phyloP scores from a whole-genome alignment of 345 rosid species.

The Brassica carinata region DNA sequence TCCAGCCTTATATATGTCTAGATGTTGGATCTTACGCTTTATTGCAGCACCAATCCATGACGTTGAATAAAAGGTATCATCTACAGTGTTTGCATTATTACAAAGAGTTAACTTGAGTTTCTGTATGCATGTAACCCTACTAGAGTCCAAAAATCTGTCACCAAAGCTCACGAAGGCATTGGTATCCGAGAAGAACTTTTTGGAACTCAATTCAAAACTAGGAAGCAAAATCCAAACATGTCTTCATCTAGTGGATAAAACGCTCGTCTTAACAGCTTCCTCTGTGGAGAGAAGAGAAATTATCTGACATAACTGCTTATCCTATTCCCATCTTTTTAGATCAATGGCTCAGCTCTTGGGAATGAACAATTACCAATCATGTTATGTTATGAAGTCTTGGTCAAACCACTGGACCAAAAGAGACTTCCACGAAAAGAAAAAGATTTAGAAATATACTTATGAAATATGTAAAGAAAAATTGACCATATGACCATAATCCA shows the following conservation, averaged over 20 bases:
- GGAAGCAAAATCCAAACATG: neutral
- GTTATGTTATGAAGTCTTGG: too few relatives aligned
- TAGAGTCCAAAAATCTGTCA: neutral
- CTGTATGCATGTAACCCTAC: neutral
- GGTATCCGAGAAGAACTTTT: neutral
- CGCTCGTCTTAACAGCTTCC: neutral
- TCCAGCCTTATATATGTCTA: neutral
- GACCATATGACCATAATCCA: too few relatives aligned
- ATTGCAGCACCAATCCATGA: neutral
- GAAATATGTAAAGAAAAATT: too few relatives aligned
- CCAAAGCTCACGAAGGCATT: neutral
- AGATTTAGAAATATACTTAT: too few relatives aligned
- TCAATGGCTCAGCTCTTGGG: too few relatives aligned
- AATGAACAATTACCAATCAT: too few relatives aligned
- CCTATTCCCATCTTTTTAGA: too few relatives aligned
- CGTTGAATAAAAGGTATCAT: neutral
- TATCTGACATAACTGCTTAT: neutral
- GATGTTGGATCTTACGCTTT: neutral
- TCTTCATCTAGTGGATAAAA: conserved; percentile 7
- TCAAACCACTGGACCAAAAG: too few relatives aligned
- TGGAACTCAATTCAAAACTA: neutral
- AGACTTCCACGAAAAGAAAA: too few relatives aligned
- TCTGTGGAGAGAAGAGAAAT: neutral
- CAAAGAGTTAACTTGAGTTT: neutral
- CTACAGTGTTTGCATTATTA: neutral